These are phyloP conservation scores for Monascus purpureus DNA, from an alignment of 495 filamentous ascomycete genomes.

Conservation along the genomic window DNA sequence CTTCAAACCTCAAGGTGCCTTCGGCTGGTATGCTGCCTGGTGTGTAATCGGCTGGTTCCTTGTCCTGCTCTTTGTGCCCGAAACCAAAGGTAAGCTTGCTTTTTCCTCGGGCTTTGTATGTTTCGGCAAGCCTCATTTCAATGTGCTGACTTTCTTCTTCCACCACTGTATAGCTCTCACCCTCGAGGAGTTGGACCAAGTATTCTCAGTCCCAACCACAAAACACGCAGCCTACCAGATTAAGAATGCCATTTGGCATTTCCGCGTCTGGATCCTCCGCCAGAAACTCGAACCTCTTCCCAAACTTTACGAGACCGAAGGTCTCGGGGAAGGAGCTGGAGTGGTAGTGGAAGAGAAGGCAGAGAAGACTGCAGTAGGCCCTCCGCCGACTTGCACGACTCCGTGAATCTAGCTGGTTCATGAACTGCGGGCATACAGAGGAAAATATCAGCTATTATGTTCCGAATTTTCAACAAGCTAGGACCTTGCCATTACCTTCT, in stretches of 20 bases:
- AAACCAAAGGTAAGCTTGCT: conserved; percentile 35
- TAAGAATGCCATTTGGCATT: conserved; percentile 35
- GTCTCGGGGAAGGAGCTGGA: conserved; percentile 45
- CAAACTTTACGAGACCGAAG: conserved; percentile 27
- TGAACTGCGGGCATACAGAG: too few species aligned
- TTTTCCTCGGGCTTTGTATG: too few species aligned
- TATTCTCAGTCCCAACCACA: conserved; percentile 38
- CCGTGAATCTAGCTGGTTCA: too few species aligned
- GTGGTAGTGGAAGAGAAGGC: too few species aligned
- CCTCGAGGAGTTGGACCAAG: conserved; percentile 37
- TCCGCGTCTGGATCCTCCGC: conserved; percentile 35
- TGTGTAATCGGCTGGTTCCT: conserved; percentile 43
- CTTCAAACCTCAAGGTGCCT: conserved; percentile 42
- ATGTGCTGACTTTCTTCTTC: too few species aligned
- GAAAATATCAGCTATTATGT: too few species aligned
- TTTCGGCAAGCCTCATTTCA: too few species aligned
- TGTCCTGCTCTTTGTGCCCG: conserved; percentile 41
- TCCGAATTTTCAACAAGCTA: too few species aligned
- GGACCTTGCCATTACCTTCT: too few species aligned
- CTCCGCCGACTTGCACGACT: not conserved
- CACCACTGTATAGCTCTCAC: conserved; percentile 20
- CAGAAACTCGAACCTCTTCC: conserved; percentile 32
- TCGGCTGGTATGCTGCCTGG: conserved; percentile 49
- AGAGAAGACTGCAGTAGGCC: too few species aligned
- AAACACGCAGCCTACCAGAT: conserved; percentile 35